Conservation (phyloP, 163 green algal species). For the Volvox carteri region DNA sequence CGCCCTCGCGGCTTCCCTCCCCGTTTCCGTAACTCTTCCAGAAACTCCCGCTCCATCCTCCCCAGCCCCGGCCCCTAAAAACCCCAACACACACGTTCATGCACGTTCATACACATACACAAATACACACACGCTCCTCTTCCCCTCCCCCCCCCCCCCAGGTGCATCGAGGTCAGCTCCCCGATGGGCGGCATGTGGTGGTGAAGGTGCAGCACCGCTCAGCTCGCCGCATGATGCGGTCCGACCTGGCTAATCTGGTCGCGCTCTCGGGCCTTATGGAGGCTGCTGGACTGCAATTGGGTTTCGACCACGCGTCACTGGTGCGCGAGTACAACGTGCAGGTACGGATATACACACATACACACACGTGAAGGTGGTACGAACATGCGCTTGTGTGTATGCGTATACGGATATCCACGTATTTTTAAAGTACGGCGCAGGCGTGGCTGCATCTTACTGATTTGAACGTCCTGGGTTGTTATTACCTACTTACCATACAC, state of each 20-base stretch:
- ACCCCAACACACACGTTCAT: neutral
- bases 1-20: neutral
- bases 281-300: constrained; percentile 57
- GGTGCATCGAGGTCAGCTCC: constrained; percentile 58
- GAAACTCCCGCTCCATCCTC: too few relatives aligned
- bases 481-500: too few relatives aligned
- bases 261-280: constrained; percentile 53
- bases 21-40: too few relatives aligned
- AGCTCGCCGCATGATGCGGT: constrained; percentile 58
- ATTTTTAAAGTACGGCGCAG: too few relatives aligned
- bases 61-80: neutral
- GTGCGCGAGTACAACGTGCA: constrained; percentile 69
- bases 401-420: too few relatives aligned
- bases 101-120: neutral
- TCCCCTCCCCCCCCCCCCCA: neutral
- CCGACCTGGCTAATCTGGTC: constrained; percentile 71
- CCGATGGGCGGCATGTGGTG: constrained; percentile 55
- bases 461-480: too few relatives aligned
- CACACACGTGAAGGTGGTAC: too few relatives aligned
- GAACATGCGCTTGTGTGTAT: too few relatives aligned
- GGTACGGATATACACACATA: constrained; percentile 33
- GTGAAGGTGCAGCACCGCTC: constrained; percentile 69
- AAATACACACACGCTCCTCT: neutral
- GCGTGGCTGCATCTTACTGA: too few relatives aligned
- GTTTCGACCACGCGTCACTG: constrained; percentile 69